These are phyloP conservation scores for Eucalyptus dawsonii DNA, from an alignment of 345 rosid genomes.

Conservation along the genomic window DNA sequence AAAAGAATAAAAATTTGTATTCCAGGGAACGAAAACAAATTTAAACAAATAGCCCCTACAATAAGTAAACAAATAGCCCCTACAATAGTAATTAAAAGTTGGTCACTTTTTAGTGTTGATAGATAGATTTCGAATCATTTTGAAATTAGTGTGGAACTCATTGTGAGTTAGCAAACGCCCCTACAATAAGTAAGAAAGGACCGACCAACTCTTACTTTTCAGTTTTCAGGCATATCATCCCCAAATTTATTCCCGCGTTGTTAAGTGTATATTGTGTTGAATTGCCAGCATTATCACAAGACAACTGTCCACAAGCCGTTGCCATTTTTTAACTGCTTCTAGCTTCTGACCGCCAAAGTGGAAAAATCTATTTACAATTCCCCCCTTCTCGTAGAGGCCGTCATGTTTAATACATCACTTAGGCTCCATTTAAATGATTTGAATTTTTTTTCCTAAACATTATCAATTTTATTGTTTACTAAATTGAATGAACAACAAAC, in stretches of 20 bases:
- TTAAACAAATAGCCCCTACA: too few species aligned
- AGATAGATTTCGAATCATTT: background rate
- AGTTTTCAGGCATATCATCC: background rate
- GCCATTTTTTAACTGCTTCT: background rate
- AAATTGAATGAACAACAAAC: too few species aligned
- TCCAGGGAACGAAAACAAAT: fast-evolving
- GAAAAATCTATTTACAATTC: background rate
- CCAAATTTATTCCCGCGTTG: background rate
- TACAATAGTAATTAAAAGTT: background rate
- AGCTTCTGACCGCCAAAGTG: background rate
- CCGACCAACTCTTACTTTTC: background rate
- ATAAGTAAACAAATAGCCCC: too few species aligned
- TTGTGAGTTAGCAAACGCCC: background rate
- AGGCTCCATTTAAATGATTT: background rate
- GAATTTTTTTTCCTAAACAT: too few species aligned
- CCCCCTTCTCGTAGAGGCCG: background rate
- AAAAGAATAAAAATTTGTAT: too few species aligned
- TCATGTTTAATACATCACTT: background rate
- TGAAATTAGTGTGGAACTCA: background rate
- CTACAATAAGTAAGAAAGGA: background rate
- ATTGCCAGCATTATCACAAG: background rate
- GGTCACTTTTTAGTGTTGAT: background rate
- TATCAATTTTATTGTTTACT: too few species aligned
- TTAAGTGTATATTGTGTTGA: background rate
- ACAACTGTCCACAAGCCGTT: background rate